Base-by-base conservation (phyloP, 805 yeast species). In the Ogataea wickerhamii region DNA sequence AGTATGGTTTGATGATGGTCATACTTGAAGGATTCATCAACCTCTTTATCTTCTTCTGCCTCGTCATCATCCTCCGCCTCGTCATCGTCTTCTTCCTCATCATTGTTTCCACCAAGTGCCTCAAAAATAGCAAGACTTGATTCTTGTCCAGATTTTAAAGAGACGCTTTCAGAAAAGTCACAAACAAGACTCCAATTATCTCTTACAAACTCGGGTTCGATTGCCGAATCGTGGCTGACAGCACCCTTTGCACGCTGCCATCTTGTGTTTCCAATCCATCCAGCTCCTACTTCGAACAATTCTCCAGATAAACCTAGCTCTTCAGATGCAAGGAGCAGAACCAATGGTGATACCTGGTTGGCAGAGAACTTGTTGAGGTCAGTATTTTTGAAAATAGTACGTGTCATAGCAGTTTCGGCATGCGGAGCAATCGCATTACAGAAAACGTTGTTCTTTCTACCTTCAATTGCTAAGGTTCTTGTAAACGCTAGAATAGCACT, bases 351-450 rank as follows among this genome's bases (percentile, higher is more conserved):
- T 33, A 91, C 96, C 61, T 79, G 87, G 36, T 80, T 76, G 5
- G 97, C 89, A 52, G 86, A 87, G 64, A 82, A 87, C 52, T 81
- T 78, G 65, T 87, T 86, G 51, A 82, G 75, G 63, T 91, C 95
- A 44, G 78, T 79, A 33, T 80, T 82, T 33, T 78, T 75, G 67
- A 91, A 85, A 33, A 91, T 80, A 5, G 95, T 84, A 55, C 78
- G 76, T 20, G 98, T 91, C 98, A 91, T 91, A 41, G 94, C 89
- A 30, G 98, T 91, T 57, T 91, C 97, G 20, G 98, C 98, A 61
- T 91, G 96, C 37, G 98, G 98, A 19, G 98, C 98, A 60, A 88
- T 80, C 25, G 79, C 76, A 58, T 89, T 86, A 40, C 80, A 89
- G 54, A 72, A 70, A 51, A 91, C 87, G 57, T 82, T 78, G 55